phyloP scores from a whole-genome alignment of 192 early-diverging fungal species.

The Dimargaris verticillata region DNA sequence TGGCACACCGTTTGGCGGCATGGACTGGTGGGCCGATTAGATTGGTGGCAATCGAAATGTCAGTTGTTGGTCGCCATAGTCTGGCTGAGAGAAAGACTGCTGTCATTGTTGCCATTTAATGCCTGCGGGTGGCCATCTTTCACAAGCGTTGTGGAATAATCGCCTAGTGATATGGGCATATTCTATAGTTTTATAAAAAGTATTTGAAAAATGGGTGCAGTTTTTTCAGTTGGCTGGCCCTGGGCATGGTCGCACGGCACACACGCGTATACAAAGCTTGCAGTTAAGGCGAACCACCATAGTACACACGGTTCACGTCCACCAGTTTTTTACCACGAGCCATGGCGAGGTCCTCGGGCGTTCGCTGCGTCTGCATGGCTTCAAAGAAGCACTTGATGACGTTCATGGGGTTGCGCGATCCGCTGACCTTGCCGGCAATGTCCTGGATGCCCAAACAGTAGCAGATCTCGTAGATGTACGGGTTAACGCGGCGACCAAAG shows the following conservation, averaged over 20 bases:
- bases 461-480: slow-evolving; percentile 88
- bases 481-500: slow-evolving; percentile 85
- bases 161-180: too few relatives aligned
- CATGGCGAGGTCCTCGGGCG: slow-evolving; percentile 73
- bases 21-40: too few relatives aligned
- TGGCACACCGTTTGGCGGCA: too few relatives aligned
- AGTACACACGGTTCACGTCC: slow-evolving; percentile 82
- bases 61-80: too few relatives aligned
- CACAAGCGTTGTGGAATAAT: too few relatives aligned
- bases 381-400: slow-evolving; percentile 93
- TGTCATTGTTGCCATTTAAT: too few relatives aligned
- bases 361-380: slow-evolving; percentile 62
- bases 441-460: slow-evolving; percentile 87
- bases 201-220: too few relatives aligned
- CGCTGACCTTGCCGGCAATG: slow-evolving; percentile 72
- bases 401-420: slow-evolving; percentile 94
- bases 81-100: too few relatives aligned
- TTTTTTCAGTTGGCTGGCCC: not conserved
- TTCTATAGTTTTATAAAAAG: too few relatives aligned
- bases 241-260: too few relatives aligned
- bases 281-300: slow-evolving; percentile 31
- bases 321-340: slow-evolving; percentile 71
- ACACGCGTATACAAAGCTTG: not conserved
- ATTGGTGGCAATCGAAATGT: too few relatives aligned
- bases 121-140: too few relatives aligned